phyloP scores from a whole-genome alignment of 2,329 filamentous ascomycete species.

The Thermomyces lanuginosus region DNA sequence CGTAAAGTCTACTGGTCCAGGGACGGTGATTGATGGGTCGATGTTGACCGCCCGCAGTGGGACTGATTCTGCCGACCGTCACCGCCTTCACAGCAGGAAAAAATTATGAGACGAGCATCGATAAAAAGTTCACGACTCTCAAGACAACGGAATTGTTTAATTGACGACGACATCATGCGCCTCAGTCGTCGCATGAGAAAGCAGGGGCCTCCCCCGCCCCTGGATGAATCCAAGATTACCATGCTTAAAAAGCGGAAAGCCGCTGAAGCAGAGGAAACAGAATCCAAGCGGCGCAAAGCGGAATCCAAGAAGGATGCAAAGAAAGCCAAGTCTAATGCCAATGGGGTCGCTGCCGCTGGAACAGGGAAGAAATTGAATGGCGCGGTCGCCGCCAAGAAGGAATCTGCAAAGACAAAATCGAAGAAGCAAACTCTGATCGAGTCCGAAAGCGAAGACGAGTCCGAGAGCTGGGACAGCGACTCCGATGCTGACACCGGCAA shows the following conservation, averaged over 20 bases:
- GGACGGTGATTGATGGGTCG: too few species aligned
- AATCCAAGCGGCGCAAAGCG: conserved; percentile 49
- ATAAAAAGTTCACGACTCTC: conserved; percentile 3
- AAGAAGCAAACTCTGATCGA: conserved; percentile 22
- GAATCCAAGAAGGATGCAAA: conserved; percentile 17
- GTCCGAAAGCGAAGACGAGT: too few species aligned
- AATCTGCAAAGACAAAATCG: conserved; percentile 18
- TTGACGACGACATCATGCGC: conserved; percentile 48
- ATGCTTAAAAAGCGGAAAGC: conserved; percentile 66
- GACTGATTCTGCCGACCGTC: conserved; percentile 3
- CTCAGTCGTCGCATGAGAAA: conserved; percentile 76
- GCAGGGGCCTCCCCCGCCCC: conserved; percentile 68
- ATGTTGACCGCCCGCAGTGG: conserved; percentile 5
- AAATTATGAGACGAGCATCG: too few species aligned
- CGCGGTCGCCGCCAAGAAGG: conserved; percentile 18
- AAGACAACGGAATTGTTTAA: neutral
- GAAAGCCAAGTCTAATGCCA: conserved; percentile 26
- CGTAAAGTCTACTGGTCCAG: too few species aligned
- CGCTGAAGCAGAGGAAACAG: conserved; percentile 45
- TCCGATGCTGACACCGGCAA: conserved; percentile 17
- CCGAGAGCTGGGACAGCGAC: too few species aligned
- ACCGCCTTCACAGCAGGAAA: conserved; percentile 5
- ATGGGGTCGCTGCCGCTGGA: conserved; percentile 17
- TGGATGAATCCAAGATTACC: conserved; percentile 54
- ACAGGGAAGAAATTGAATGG: conserved; percentile 16